Base-by-base conservation (phyloP, 495 filamentous ascomycete species). In the Hyphodiscus hymeniophilus region DNA sequence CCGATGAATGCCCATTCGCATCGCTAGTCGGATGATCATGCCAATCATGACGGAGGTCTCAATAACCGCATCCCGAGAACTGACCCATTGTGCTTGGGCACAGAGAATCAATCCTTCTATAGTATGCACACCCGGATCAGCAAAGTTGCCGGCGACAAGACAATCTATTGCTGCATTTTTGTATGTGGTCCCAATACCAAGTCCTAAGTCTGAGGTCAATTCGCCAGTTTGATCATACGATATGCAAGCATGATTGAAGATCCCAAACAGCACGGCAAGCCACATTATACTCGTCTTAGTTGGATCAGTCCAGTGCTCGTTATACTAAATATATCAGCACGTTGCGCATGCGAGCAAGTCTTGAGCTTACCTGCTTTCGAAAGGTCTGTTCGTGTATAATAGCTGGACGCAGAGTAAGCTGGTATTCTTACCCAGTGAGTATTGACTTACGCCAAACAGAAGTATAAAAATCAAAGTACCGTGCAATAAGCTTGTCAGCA, bases 1-100 rank as follows among this genome's bases (percentile, higher is more conserved):
- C 16, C 76, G 67, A 46, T 80, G 76, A 36, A 76, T 79, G 0
- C 75, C 75, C 47, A 75, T 68, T 47, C 71, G 59, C 74, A 77
- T 73, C 4, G 76, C 72, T 8, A 70, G 54, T 5, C 61, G 60
- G 17, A 67, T 50, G n/a, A 63, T 48, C 8, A 66, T 56, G 3
- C 62, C 59, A 21, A 66, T 38, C 21, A 66, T 45, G 16, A 68
- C 21, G 36, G 62, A 60, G 6, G 54, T 45, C 16, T 58, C 65
- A 16, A 64, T 60, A 7, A 62, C 57, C 0, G 53, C 47, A 47
- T 67, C 63, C 22, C 54, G 47, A 7, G 45, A 45, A 26, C 57
- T 46, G 4, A 63, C 22, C 22, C 61, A 59, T 42, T 68, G 65
- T 15, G 54, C 49, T 17, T 49, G 50, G 13, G 66, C 38, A 32